These are phyloP conservation scores for Sphaerulina musiva DNA, from an alignment of 2,329 filamentous ascomycete species.

Conservation along the genomic window DNA sequence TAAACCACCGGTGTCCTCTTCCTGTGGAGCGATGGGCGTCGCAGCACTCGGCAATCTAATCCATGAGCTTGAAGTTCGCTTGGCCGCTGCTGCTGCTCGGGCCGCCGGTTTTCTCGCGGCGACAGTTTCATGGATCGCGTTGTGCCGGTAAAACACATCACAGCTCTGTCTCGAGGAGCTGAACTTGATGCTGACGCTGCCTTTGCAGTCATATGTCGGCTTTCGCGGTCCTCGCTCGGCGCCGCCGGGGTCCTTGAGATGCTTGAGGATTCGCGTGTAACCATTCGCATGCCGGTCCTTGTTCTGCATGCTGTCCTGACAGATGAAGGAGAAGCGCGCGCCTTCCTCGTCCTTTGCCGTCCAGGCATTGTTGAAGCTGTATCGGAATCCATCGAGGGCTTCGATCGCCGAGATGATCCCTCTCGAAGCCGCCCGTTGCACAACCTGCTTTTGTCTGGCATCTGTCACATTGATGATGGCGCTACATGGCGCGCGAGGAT, in stretches of 20 bases:
- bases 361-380: conserved; percentile 48
- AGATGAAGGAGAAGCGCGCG: conserved; percentile 45
- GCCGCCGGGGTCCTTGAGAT: conserved; percentile 20
- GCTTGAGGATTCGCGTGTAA: conserved; percentile 27
- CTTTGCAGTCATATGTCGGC: conserved; percentile 46
- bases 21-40: not conserved
- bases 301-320: conserved; percentile 47
- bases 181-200: conserved; percentile 45
- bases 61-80: conserved; percentile 2
- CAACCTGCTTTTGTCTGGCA: conserved; percentile 39
- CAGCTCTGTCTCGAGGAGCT: conserved; percentile 38
- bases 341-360: conserved; percentile 42
- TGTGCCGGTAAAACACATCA: conserved; percentile 44
- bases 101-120: conserved; percentile 40
- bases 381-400: conserved; percentile 42
- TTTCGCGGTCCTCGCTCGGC: conserved; percentile 31
- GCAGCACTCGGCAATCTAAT: not conserved
- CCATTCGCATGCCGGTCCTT: conserved; percentile 45
- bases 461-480: conserved; percentile 28
- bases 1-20: conserved; percentile 15
- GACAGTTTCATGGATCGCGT: conserved; percentile 43
- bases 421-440: conserved; percentile 44
- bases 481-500: conserved; percentile 22
- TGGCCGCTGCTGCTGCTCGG: conserved; percentile 19
- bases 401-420: conserved; percentile 41